Percentiles rank a stretch among this genome's conserved stretches.
These are phyloP conservation scores for Orbilia oligospora DNA, from an alignment of 2,329 filamentous ascomycete genomes.

Conservation along the genomic window DNA sequence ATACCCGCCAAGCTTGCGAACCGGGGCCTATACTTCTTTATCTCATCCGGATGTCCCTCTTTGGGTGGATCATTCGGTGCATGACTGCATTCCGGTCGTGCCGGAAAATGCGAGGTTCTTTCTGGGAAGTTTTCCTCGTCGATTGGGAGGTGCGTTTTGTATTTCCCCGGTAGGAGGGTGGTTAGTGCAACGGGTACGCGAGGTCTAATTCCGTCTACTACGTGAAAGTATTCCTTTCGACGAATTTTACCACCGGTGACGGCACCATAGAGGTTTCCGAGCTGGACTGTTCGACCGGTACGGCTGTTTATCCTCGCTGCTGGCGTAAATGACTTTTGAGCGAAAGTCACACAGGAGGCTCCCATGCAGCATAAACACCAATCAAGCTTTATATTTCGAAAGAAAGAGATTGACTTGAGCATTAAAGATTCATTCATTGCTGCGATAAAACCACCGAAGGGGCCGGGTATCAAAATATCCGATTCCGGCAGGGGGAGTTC, in stretches of 20 bases:
- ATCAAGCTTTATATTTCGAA: constrained; percentile 33
- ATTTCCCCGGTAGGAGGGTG: constrained; percentile 12
- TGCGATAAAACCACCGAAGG: constrained; percentile 42
- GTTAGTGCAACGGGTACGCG: constrained; percentile 44
- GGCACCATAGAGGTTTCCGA: constrained; percentile 42
- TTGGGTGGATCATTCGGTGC: constrained; percentile 6
- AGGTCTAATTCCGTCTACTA: constrained; percentile 29
- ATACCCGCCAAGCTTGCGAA: constrained; percentile 7
- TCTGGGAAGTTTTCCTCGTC: not conserved
- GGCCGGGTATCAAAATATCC: constrained; percentile 21
- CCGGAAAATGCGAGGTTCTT: constrained; percentile 13
- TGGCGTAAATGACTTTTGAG: constrained; percentile 30
- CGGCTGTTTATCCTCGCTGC: constrained; percentile 33
- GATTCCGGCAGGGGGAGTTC: not conserved
- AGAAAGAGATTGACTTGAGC: constrained; percentile 23
- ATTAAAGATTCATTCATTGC: constrained; percentile 48
- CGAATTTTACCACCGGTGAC: constrained; percentile 29
- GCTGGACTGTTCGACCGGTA: constrained; percentile 19
- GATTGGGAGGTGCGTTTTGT: not conserved
- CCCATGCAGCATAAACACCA: constrained; percentile 32
- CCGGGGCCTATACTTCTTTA: constrained; percentile 5
- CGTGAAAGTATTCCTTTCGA: constrained; percentile 35
- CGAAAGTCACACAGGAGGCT: not conserved
- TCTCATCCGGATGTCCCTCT: not conserved
- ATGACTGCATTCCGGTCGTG: not conserved